Evolutionary conservation across 495 filamentous ascomycete genomes (phyloP), one percentile per base, ranked within the genome.

Genomic region (Daldinia decipiens): DNA sequence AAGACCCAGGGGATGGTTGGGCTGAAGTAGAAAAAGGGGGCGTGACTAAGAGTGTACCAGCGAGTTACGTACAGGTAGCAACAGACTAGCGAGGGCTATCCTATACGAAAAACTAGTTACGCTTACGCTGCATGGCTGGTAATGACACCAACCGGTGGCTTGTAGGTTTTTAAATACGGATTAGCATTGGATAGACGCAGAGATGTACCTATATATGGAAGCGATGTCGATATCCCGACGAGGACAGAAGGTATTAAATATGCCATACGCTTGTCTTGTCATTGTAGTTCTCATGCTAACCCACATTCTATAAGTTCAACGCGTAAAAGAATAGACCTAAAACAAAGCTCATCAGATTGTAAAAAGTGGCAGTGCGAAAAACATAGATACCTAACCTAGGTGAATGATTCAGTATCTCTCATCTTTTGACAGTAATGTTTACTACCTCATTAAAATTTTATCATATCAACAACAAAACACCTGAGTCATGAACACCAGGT

Each of bases 21-120:
- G 93, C 90, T 9, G 95, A 98, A 81, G 95, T 99, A 13, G 95
- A 98, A 83, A 91, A 91, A 67, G 92, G 90, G 26, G 95, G 95
- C n/a, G 80, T 87, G 47, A 92, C 90, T n/a, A 94, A 90, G 81
- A 97, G 92, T 76, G 95, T 99, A 54, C 95, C 95, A 15, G 93
- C 94, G 50, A 95, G 92, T 79, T 99, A 98, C 80, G 87, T 99
- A 62, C 92, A 93, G 78, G 88, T 77, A 50, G 72, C 72, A 36
- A 66, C 24, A 50, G 67, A 63, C 32, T 74, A 54, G 52, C 8
- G 9, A 62, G 50, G 31, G 27, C 21, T 43, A n/a, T 52, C 15
- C 15, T 15, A 40, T 50, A 31, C 54, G 12, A 52, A 59, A 57
- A 6, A 12, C 24, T 13, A 24, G 27, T 21, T 38, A 52, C 26